Conservation (phyloP, 768 basidiomycete genomes). For the Panaeolus papilionaceus region DNA sequence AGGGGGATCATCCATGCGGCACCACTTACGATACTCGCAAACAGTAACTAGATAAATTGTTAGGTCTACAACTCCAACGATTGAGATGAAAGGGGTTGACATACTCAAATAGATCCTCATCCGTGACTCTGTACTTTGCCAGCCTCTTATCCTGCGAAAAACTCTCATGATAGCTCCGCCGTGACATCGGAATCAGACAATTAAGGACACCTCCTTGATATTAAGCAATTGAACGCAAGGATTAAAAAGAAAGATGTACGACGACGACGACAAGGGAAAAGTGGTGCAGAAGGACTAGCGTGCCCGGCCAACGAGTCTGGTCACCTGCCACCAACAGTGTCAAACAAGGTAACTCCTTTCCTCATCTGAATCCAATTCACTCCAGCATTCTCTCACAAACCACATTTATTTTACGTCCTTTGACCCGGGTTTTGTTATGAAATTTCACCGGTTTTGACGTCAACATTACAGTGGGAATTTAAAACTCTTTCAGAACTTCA, state of each 20-base stretch:
- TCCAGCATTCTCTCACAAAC: background rate
- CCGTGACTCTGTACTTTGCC: constrained; percentile 78
- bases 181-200: constrained; percentile 55
- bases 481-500: background rate
- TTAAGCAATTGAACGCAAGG: background rate
- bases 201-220: background rate
- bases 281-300: constrained; percentile 12
- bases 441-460: background rate
- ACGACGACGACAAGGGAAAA: constrained; percentile 9
- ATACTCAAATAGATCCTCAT: constrained; percentile 88
- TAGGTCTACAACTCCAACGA: constrained; percentile 14
- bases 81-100: constrained; percentile 27
- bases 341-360: constrained; percentile 36
- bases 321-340: constrained; percentile 39
- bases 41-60: constrained; percentile 60
- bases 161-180: constrained; percentile 73
- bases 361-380: constrained; percentile 30
- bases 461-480: background rate
- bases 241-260: background rate
- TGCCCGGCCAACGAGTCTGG: constrained; percentile 5
- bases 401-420: background rate
- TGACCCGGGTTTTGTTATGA: background rate
- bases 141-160: constrained; percentile 72
- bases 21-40: constrained; percentile 80
- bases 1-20: constrained; percentile 22